These are phyloP conservation scores for Pyronema domesticum DNA, from an alignment of 495 filamentous ascomycete species.

Conservation along the genomic window DNA sequence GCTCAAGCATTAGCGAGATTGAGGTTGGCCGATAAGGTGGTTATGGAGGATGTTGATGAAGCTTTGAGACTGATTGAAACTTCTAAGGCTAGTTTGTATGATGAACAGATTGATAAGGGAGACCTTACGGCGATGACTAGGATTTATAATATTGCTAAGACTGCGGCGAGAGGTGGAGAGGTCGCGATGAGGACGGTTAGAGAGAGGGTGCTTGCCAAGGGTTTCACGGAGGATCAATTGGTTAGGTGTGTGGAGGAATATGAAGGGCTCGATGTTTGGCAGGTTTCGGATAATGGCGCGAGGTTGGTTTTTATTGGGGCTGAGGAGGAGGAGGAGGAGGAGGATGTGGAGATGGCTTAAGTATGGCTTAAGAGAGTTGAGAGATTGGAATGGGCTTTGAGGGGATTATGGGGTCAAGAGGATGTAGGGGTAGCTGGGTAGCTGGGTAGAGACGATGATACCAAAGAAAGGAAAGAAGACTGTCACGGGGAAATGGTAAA, in stretches of 20 bases:
- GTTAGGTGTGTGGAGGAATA: constrained; percentile 76
- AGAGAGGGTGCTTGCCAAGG: constrained; percentile 83
- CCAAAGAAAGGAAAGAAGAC: no score
- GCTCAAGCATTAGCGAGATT: constrained; percentile 91
- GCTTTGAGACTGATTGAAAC: constrained; percentile 79
- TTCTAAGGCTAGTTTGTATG: constrained; percentile 69
- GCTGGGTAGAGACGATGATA: no score
- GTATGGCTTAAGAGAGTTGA: no score
- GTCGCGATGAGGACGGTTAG: constrained; percentile 71
- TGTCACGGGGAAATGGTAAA: no score
- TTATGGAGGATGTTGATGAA: constrained; percentile 88
- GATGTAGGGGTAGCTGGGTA: no score
- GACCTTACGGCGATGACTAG: constrained; percentile 70
- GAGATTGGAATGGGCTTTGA: not conserved
- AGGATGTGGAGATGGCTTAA: constrained; percentile 34
- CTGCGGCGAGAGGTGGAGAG: constrained; percentile 64
- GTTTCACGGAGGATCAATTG: constrained; percentile 89
- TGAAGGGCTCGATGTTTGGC: constrained; percentile 77
- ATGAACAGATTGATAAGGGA: constrained; percentile 40
- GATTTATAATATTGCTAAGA: constrained; percentile 84
- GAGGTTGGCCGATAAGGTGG: constrained; percentile 64
- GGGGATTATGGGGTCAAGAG: no score
- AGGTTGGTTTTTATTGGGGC: constrained; percentile 56
- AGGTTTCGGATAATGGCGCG: constrained; percentile 72
- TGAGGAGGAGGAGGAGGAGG: constrained; percentile 31